phyloP scores from a whole-genome alignment of 192 early-diverging fungal genomes.

The Coemansia sp. region DNA sequence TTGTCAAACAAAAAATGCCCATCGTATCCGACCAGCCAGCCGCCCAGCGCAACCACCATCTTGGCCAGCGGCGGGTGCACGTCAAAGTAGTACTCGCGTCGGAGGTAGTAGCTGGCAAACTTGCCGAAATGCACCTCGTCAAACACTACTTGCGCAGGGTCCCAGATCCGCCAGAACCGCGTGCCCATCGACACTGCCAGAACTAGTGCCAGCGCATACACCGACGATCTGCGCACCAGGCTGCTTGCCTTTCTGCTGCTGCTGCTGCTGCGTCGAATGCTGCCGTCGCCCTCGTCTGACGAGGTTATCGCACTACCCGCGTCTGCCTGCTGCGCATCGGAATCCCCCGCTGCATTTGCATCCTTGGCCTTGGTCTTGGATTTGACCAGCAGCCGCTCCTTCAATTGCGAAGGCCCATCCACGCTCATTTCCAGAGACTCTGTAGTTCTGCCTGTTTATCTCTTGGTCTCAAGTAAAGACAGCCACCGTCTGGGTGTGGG shows the following conservation, averaged over 20 bases:
- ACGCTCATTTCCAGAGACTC: slow-evolving; percentile 29
- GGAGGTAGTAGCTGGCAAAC: slow-evolving; percentile 92
- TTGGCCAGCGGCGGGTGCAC: slow-evolving; percentile 97
- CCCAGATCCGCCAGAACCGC: slow-evolving; percentile 69
- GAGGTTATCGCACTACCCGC: background rate
- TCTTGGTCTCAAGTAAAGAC: too few species aligned
- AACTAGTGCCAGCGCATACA: slow-evolving; percentile 36
- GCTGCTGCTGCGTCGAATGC: background rate
- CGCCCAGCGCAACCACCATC: slow-evolving; percentile 81
- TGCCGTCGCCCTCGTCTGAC: background rate
- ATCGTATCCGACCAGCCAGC: slow-evolving; percentile 88
- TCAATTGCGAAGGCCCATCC: slow-evolving; percentile 28
- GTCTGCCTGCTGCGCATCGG: background rate
- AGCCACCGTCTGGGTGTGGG: too few species aligned
- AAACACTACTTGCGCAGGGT: slow-evolving; percentile 83
- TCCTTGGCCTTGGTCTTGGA: slow-evolving; percentile 11
- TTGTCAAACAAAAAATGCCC: slow-evolving; percentile 94
- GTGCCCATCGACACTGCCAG: slow-evolving; percentile 59
- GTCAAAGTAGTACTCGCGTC: slow-evolving; percentile 91
- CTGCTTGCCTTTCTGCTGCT: slow-evolving; percentile 2
- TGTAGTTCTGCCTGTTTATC: background rate
- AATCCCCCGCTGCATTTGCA: background rate
- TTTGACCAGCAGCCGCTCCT: slow-evolving; percentile 4
- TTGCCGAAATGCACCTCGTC: slow-evolving; percentile 99
- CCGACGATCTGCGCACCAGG: slow-evolving; percentile 37